Conservation (phyloP, 2,329 filamentous ascomycete genomes). For the Kalaharituber pfeilii region DNA sequence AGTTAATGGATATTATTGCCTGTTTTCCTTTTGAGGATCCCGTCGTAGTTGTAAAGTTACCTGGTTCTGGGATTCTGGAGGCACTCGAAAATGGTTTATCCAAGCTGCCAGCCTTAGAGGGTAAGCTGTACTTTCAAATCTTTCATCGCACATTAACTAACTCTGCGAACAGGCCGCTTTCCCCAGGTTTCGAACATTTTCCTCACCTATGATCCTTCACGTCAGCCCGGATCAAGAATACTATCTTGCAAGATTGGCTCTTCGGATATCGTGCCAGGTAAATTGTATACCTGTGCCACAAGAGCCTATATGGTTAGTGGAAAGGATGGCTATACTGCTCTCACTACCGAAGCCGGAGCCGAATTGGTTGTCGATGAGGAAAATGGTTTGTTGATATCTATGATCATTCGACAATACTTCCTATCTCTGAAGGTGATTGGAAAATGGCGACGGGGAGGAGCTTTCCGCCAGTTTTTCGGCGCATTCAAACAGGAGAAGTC, state of each 20-base stretch:
- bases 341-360: conserved; percentile 62
- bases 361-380: conserved; percentile 72
- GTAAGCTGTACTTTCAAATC: conserved; percentile 20
- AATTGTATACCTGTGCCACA: conserved; percentile 56
- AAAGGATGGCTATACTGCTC: conserved; percentile 64
- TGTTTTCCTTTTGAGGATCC: conserved; percentile 91
- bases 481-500: conserved; percentile 11
- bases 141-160: conserved; percentile 7
- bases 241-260: conserved; percentile 43
- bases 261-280: conserved; percentile 42
- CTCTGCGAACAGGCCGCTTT: conserved; percentile 37
- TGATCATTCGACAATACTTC: conserved; percentile 79
- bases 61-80: conserved; percentile 54
- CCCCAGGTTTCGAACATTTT: conserved; percentile 72
- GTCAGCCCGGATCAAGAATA: conserved; percentile 45
- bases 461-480: conserved; percentile 15
- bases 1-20: conserved; percentile 65
- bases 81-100: conserved; percentile 73
- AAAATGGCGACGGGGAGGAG: conserved; percentile 45
- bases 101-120: conserved; percentile 67
- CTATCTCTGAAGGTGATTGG: conserved; percentile 68
- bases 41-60: conserved; percentile 56
- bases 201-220: conserved; percentile 52
- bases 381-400: conserved; percentile 70
- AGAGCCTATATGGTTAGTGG: conserved; percentile 72